These are phyloP conservation scores for Calonectria henricotiae DNA, from an alignment of 2,329 filamentous ascomycete species.

Conservation along the genomic window DNA sequence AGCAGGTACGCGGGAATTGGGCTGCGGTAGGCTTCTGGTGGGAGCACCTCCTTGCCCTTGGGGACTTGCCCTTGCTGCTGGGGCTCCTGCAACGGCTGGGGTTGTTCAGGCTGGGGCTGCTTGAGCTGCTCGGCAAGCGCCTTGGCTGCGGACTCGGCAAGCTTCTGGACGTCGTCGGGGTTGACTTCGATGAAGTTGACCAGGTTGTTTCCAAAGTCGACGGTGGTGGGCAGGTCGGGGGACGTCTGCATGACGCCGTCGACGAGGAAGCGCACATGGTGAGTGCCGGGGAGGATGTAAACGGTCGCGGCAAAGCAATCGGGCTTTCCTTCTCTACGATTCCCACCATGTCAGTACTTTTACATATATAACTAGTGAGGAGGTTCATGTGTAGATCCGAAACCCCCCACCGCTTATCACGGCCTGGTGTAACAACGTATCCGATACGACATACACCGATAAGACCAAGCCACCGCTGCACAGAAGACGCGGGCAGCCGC, in stretches of 20 bases:
- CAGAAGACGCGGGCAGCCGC: constrained; percentile 48
- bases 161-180: constrained; percentile 75
- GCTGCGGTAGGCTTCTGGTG: constrained; percentile 76
- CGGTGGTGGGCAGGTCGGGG: constrained; percentile 89
- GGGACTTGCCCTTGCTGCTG: constrained; percentile 60
- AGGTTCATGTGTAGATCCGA: constrained; percentile 9
- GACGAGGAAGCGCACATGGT: constrained; percentile 96
- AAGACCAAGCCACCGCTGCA: constrained; percentile 48
- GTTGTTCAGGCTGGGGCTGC: constrained; percentile 2
- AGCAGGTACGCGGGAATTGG: constrained; percentile 88
- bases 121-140: constrained; percentile 32
- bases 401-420: constrained; percentile 10
- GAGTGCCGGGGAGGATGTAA: constrained; percentile 91
- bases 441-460: constrained; percentile 41
- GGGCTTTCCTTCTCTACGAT: constrained; percentile 68
- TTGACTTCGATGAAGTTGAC: constrained; percentile 98
- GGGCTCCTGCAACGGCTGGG: constrained; percentile 30
- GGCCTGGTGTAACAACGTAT: constrained; percentile 43
- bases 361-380: constrained; percentile 25
- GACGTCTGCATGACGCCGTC: constrained; percentile 95
- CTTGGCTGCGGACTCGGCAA: constrained; percentile 45
- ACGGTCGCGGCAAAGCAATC: constrained; percentile 84
- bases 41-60: constrained; percentile 71
- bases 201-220: constrained; percentile 97
- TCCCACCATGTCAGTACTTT: constrained; percentile 41